Evolutionary conservation across 345 rosid genomes (phyloP).

Genomic region (Citrus reticulata): DNA sequence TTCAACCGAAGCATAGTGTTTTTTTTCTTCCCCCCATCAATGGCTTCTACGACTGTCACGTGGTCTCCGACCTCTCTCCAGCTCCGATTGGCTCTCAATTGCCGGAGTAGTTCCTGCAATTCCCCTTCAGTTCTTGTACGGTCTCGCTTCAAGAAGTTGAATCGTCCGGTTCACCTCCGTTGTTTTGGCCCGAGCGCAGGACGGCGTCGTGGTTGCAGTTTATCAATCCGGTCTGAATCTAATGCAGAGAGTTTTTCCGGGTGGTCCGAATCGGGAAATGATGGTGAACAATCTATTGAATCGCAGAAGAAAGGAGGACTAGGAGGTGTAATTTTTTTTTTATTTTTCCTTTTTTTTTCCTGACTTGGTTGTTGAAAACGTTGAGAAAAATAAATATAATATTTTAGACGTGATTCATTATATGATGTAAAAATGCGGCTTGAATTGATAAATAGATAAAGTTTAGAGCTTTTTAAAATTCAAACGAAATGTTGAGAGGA

Average conservation of each 20-base stretch:
- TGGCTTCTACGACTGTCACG: constrained; percentile 52
- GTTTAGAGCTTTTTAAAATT: neutral
- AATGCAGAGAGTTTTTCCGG: constrained; percentile 53
- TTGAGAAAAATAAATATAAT: neutral
- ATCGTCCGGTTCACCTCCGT: constrained; percentile 19
- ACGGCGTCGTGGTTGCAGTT: constrained; percentile 12
- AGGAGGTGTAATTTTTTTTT: constrained; percentile 43
- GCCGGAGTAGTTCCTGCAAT: constrained; percentile 22
- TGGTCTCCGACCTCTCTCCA: constrained; percentile 75
- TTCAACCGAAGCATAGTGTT: neutral
- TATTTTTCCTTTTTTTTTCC: neutral
- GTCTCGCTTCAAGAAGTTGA: constrained; percentile 29
- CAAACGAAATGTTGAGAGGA: neutral
- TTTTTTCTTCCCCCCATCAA: neutral
- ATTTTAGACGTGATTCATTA: neutral
- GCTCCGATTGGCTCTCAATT: constrained; percentile 68
- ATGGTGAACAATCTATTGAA: constrained; percentile 30
- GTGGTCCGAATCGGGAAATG: constrained; percentile 56
- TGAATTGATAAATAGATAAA: neutral
- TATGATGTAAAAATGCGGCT: neutral
- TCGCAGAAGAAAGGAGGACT: constrained; percentile 45
- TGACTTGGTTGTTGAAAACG: neutral
- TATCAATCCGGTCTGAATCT: constrained; percentile 38
- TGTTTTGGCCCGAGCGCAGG: constrained; percentile 28
- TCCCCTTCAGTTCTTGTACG: constrained; percentile 25